Evolutionary conservation across 345 rosid genomes (phyloP).

Genomic region (Arabidopsis suecica): DNA sequence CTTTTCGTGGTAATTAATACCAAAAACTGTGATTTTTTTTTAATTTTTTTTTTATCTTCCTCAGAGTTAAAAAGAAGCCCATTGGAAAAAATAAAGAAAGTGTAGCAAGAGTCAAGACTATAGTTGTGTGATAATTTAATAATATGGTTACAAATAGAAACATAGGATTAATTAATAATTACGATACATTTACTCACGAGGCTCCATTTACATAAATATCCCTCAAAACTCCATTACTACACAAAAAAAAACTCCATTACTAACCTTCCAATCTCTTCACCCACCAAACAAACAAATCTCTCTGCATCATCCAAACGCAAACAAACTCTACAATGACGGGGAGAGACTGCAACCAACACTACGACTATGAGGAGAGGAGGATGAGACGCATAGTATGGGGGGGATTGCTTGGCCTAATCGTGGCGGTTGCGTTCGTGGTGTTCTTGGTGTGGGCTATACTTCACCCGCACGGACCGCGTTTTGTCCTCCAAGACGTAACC

Average conservation of each 20-base stretch:
- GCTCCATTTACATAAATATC: slow-evolving; percentile 24
- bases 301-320: slow-evolving; percentile 7
- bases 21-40: not conserved
- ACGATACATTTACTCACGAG: slow-evolving; percentile 25
- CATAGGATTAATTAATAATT: slow-evolving; percentile 13
- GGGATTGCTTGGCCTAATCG: slow-evolving; percentile 30
- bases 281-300: slow-evolving; percentile 24
- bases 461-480: slow-evolving; percentile 67
- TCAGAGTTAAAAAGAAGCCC: not conserved
- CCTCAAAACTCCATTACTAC: slow-evolving; percentile 9
- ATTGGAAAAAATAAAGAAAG: too few species aligned
- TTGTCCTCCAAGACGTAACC: slow-evolving; percentile 72
- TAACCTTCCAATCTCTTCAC: slow-evolving; percentile 11
- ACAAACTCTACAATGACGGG: slow-evolving; percentile 43
- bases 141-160: slow-evolving; percentile 23
- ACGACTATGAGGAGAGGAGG: slow-evolving; percentile 27
- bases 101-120: not conserved
- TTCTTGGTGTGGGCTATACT: slow-evolving; percentile 61
- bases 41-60: too few species aligned
- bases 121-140: slow-evolving; percentile 1
- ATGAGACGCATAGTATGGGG: slow-evolving; percentile 34
- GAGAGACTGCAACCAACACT: slow-evolving; percentile 46
- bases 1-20: slow-evolving; percentile 26
- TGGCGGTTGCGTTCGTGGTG: slow-evolving; percentile 47
- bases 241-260: slow-evolving; percentile 1